A percentile compares a stretch with the other conserved stretches of the same genome.
Evolutionary conservation across 202 grass and related monocot genomes (phyloP).

Genomic region (Hordeum pubiflorum): DNA sequence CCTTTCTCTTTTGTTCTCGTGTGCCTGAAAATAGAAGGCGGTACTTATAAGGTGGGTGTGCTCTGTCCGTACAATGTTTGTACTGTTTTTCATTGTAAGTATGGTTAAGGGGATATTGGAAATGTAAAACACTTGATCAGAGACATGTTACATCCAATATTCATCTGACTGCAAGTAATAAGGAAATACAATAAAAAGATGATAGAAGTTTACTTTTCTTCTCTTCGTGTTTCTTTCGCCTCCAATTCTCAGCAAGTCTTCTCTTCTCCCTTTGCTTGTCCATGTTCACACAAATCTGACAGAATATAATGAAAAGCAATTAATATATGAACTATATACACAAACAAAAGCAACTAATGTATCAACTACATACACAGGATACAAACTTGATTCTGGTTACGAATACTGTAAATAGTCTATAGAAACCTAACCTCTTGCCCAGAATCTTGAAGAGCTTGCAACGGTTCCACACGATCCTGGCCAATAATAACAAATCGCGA

Average conservation of each 20-base stretch:
- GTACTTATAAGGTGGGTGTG: background rate
- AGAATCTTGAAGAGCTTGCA: conserved; percentile 85
- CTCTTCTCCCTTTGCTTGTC: conserved; percentile 74
- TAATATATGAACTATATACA: background rate
- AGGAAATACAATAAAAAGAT: background rate
- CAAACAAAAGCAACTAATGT: background rate
- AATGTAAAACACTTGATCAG: background rate
- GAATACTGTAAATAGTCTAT: background rate
- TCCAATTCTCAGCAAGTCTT: conserved; percentile 57
- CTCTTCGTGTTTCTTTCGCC: conserved; percentile 64
- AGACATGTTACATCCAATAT: background rate
- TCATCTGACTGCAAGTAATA: background rate
- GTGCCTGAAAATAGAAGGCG: conserved; percentile 34
- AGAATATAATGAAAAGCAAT: conserved; percentile 18
- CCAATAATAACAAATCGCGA: conserved; percentile 70
- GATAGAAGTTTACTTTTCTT: conserved; percentile 62
- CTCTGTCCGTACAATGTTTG: background rate
- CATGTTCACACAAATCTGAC: conserved; percentile 76
- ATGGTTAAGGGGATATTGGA: background rate
- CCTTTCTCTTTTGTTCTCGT: conserved; percentile 69
- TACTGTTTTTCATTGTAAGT: background rate
- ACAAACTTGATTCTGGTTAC: background rate
- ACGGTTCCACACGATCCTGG: conserved; percentile 79
- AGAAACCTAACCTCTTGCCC: conserved; percentile 51
- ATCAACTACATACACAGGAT: background rate